Percentiles rank a stretch among this genome's conserved stretches.
Evolutionary conservation across 257 asterid species (phyloP).

Genomic region (Fraxinus cuspidata): DNA sequence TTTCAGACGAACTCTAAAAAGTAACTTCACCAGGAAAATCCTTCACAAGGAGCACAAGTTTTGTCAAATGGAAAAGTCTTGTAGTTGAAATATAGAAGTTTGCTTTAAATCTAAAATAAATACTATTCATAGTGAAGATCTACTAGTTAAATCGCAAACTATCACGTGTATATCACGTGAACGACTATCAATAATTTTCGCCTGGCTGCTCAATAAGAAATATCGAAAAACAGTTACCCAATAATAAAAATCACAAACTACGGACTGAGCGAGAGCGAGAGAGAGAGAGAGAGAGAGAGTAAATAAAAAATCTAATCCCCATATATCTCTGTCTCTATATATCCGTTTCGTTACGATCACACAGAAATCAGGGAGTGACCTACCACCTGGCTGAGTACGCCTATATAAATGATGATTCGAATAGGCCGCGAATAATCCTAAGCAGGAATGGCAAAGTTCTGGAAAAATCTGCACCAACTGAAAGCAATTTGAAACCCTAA

Average conservation of each 20-base stretch:
- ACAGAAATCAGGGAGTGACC: not conserved
- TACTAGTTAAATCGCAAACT: too few relatives aligned
- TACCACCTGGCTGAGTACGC: not conserved
- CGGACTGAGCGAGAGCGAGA: not conserved
- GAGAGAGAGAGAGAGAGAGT: not conserved
- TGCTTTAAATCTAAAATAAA: too few relatives aligned
- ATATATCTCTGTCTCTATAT: not conserved
- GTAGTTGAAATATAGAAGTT: too few relatives aligned
- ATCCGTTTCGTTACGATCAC: not conserved
- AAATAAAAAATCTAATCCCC: not conserved
- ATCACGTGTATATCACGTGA: too few relatives aligned
- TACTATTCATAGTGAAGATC: too few relatives aligned
- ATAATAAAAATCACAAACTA: not conserved
- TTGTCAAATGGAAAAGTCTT: too few relatives aligned
- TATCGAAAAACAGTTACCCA: not conserved
- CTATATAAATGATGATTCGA: not conserved
- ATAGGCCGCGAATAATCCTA: not conserved
- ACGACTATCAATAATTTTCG: too few relatives aligned
- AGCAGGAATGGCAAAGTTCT: not conserved
- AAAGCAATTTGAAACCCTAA: slow-evolving; percentile 1
- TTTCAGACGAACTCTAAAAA: too few relatives aligned
- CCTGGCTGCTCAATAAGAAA: too few relatives aligned
- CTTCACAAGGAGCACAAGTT: too few relatives aligned
- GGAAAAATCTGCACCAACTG: not conserved
- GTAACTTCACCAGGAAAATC: too few relatives aligned